A percentile compares a stretch with the other conserved stretches of the same genome.
Evolutionary conservation across 2,329 filamentous ascomycete genomes (phyloP).

Genomic region (Cladosporium phlei): DNA sequence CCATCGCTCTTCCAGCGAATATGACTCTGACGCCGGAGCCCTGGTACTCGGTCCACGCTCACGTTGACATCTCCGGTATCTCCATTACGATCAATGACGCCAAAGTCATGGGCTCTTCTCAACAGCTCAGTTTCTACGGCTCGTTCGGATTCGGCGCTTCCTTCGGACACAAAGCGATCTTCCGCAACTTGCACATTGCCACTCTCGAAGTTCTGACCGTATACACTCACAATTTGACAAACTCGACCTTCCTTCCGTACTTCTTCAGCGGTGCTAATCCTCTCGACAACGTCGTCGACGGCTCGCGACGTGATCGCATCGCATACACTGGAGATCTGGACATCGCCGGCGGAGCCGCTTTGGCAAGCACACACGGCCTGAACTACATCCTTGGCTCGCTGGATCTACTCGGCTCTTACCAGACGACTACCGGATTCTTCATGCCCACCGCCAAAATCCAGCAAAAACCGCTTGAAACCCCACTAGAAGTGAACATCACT

Average conservation of each 20-base stretch:
- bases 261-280: slow-evolving; percentile 1
- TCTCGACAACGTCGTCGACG: background rate
- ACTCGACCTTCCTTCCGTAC: background rate
- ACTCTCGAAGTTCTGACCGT: background rate
- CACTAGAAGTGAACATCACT: background rate
- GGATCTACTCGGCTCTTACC: background rate
- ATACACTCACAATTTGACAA: background rate
- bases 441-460: slow-evolving; percentile 5
- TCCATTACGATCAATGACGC: background rate
- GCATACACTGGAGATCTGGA: slow-evolving; percentile 1
- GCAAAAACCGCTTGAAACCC: background rate
- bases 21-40: background rate
- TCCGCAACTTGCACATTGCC: background rate
- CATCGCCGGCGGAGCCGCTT: background rate
- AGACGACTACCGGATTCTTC: background rate
- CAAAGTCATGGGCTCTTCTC: background rate
- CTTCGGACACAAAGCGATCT: background rate
- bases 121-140: background rate
- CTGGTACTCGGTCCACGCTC: background rate
- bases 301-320: background rate
- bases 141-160: slow-evolving; percentile 2
- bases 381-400: background rate
- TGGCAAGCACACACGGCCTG: background rate
- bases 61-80: background rate
- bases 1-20: background rate